Base-by-base conservation (phyloP, 1,139 yeast species). In the Zygoascus meyerae region DNA sequence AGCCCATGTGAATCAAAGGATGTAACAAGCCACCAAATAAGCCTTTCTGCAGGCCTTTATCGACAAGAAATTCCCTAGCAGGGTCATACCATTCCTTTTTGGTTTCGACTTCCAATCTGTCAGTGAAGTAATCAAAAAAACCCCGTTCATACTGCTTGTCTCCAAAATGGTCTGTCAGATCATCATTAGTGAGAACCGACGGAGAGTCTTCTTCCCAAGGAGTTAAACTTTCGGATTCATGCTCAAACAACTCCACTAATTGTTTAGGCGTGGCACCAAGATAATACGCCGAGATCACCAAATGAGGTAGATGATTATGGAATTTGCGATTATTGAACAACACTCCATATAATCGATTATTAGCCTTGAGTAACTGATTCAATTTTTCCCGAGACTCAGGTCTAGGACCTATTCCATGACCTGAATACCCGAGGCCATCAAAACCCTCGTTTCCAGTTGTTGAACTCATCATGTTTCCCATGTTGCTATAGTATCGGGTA, bases 1-100 rank as follows among this genome's bases (percentile, higher is more conserved):
- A 66, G 16, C 65, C 67, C 32, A 64, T 46, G 41, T 64, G 68
- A 40, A 65, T 65, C 47, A 66, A 37, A 2, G 67, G 64, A 46
- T 64, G 68, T 5, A 55, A 46, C 41, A 59, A 40, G 1, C 66
- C 67, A 6, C 60, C 57, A 14, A 53, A 47, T 14, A 63, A 36
- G 5, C 59, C 62, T 5, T 52, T 46, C 11, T 56, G 48, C 41
- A 64, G 36, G 1, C 17, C 49, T 5, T 48, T 45, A 4, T 50
- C 48, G 1, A 38, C 31, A 16, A 53, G 31, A 37, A 42, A 63
- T 42, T 52, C 36, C 28, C 41, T 42, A 11, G 55, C 59, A 14
- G 60, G 52, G 2, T 44, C 45, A 32, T 48, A 51, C 67, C 68
- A 65, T 41, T 66, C 61, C 32, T 46, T 54, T 26, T 49, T 42